Evolutionary conservation across 169 alveolate genomes (phyloP), one percentile per base, ranked within the genome.

Genomic region (Cryptosporidium ubiquitum): DNA sequence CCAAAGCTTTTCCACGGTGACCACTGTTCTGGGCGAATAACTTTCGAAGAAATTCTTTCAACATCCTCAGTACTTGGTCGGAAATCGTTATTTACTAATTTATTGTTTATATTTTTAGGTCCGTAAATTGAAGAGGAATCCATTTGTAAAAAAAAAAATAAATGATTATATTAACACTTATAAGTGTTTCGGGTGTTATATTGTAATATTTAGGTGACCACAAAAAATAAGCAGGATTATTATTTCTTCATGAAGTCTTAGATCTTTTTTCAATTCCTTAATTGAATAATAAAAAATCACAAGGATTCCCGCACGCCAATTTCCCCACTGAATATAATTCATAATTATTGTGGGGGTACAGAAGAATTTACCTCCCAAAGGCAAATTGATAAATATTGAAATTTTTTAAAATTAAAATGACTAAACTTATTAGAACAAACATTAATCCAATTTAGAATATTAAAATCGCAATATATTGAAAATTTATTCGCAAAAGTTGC

Each of bases 11-110:
- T 79, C 89, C 89, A 79, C 3, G 89, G 89, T 2, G 29, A 37
- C 89, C 89, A 79, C 40, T 79, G 89, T 47, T 79, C 89, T 58
- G 75, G 79, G 0, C 89, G 89, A 79, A 79, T 79, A 42, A 42
- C 51, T 47, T 31, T 79, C 2, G 89, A 40, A 47, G 68, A 31
- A 9, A 47, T 64, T 16, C 40, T 79, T 14, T 79, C 89, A 5
- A 37, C 47, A 44, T 39, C 40, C 29, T 35, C 66, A 44, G 14
- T 29, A 12, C 70, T 31, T 47, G 52, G 51, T 9, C 23, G 85
- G 26, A 29, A 7, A 16, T 33, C 37, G 49, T 14, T 18, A 29
- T 52, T 55, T n/a, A 18, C 52, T 3, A 71, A 23, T 37, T 37
- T 52, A 35, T 26, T 16, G 47, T 51, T 35, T 3, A 64, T 18